Evolutionary conservation across 257 asterid species (phyloP), one percentile per base, ranked within the genome.

Genomic region (Vinca minor): DNA sequence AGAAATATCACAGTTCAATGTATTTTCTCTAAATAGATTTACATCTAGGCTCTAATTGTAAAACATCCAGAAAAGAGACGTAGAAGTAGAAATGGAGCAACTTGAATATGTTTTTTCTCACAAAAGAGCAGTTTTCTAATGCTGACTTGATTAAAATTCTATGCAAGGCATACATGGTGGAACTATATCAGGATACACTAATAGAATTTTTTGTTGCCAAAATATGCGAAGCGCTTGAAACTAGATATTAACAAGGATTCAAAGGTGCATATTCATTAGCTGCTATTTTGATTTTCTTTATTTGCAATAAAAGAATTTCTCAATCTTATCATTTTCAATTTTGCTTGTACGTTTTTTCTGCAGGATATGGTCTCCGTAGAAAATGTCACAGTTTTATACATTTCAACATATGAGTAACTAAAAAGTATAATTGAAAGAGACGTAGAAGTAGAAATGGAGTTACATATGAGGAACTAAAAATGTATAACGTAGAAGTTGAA

Each of bases 291-390:
- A 71, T 31, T 45, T 58, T 76, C 31, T 17, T 17, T 17, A 31
- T 21, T 41, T 59, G 8, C 8, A 31, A 34, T 25, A 2, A 21
- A 21, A 6, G 34, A 15, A 35, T 20, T 20, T 61, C n/a, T 3
- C 12, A 42, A 21, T 9, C 20, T 55, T 15, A 55, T 29, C 41
- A 15, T 15, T 55, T 31, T 15, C 25, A 3, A 26, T 55, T 31
- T 31, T 31, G 20, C 62, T 31, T 8, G 3, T 39, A 23, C 20
- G 8, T n/a, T 59, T 36, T 20, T 0, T 35, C 53, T 25, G 59
- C 63, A 93, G 97, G 99, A 96, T 41, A 90, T 89, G 99, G 99
- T 93, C 59, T 81, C 74, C 59, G 94, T 93, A 57, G 97, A n/a
- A n/a, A n/a, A n/a, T n/a, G n/a, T n/a, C n/a, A n/a, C n/a, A n/a